These are phyloP conservation scores for Aspergillus sclerotialis DNA, from an alignment of 2,329 filamentous ascomycete genomes.

Conservation along the genomic window DNA sequence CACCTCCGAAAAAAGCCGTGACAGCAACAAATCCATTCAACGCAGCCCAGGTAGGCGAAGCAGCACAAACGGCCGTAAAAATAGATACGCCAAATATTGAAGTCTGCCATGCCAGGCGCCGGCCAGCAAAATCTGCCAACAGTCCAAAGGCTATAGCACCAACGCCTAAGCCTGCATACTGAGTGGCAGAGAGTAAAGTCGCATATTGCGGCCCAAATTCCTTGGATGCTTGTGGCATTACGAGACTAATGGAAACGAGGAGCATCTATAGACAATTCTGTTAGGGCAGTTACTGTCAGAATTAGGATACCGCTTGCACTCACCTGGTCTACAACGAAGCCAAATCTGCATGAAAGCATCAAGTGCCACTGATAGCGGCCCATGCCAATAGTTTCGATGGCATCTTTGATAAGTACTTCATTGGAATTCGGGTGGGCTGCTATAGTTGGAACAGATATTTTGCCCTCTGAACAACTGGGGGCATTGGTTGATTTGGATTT, in stretches of 20 bases:
- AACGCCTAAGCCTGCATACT: slow-evolving; percentile 2
- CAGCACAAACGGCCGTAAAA: slow-evolving; percentile 3
- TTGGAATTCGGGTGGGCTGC: no score
- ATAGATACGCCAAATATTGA: slow-evolving; percentile 6
- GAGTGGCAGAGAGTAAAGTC: not conserved
- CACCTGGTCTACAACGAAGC: slow-evolving; percentile 6
- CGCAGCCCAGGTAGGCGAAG: slow-evolving; percentile 4
- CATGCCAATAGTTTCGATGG: slow-evolving; percentile 6
- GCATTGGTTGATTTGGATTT: no score
- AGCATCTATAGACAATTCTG: slow-evolving; percentile 3
- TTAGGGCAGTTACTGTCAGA: not conserved
- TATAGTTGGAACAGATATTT: no score
- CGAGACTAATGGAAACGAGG: slow-evolving; percentile 2
- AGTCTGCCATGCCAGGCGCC: slow-evolving; percentile 4
- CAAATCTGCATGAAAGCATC: slow-evolving; percentile 4
- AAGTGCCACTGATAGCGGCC: slow-evolving; percentile 7
- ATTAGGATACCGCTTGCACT: no score
- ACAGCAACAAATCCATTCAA: slow-evolving; percentile 2
- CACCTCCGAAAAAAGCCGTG: slow-evolving; percentile 1
- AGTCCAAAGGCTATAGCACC: slow-evolving; percentile 4
- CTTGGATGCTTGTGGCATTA: slow-evolving; percentile 4
- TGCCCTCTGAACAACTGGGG: no score
- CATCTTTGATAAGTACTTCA: no score
- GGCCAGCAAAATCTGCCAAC: slow-evolving; percentile 5
- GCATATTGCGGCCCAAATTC: slow-evolving; percentile 2